Evolutionary conservation across 805 yeast species (phyloP), one percentile per base, ranked within the genome.

Genomic region (Ogataea populi-albae): DNA sequence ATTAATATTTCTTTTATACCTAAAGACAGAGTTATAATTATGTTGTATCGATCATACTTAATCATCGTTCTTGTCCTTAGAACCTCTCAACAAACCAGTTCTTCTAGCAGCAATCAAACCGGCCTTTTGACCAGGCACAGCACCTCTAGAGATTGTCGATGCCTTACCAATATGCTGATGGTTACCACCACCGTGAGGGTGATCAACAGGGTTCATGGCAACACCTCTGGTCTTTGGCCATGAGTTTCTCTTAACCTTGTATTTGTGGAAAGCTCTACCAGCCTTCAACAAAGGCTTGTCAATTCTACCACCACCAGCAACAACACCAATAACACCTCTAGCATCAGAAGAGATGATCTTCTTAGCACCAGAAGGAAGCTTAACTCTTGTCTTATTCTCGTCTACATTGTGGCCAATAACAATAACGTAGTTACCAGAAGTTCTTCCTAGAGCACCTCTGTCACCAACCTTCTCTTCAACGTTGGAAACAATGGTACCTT

Each of bases 171-270:
- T 91, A 75, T 91, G 98, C 81, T 91, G 98, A 77, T 91, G 98
- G 96, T 89, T 89, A 91, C 98, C 98, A 91, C 98, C 98, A 86
- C 98, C 98, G 75, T 91, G 98, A 72, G 98, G 98, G 81, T 91
- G 98, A 73, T 91, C 98, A 72, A 91, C 98, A 73, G 98, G 98
- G 80, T 91, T 91, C 98, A 93, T 91, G 71, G 98, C 98, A 70
- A 91, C 98, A 91, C 98, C 98, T 81, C 98, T 88, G 68, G 98
- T 93, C 86, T 87, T 89, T 77, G 98, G 98, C 98, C 98, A 93
- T 57, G 96, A 87, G 95, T 93, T 88, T 79, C 98, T 82, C 94
- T 93, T 93, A 65, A 89, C 95, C 77, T 75, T 89, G 93, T 84
- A 89, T 81, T 91, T 91, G 89, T 91, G 96, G 96, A 82, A 91